A percentile compares a stretch with the other conserved stretches of the same genome.
These are phyloP conservation scores for Cadophora sp. DNA, from an alignment of 2,329 filamentous ascomycete genomes.

Conservation along the genomic window DNA sequence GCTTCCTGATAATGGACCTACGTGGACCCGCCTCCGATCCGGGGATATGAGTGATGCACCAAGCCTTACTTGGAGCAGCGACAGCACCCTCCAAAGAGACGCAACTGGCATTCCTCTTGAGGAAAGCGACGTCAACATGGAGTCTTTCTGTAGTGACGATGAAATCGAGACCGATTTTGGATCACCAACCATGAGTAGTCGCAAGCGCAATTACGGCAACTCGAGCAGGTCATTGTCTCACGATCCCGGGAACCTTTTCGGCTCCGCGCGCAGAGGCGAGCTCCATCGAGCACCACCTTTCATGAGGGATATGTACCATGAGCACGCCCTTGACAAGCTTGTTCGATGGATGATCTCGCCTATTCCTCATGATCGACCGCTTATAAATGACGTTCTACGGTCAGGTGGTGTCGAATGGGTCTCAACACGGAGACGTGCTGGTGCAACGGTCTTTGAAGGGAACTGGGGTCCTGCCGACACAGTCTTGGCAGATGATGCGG, in stretches of 20 bases:
- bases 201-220: conserved; percentile 40
- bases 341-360: conserved; percentile 86
- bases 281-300: conserved; percentile 78
- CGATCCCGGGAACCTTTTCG: conserved; percentile 45
- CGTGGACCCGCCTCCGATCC: conserved; percentile 88
- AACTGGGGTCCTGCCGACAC: conserved; percentile 85
- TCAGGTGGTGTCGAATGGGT: conserved; percentile 83
- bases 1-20: conserved; percentile 89
- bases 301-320: conserved; percentile 80
- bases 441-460: conserved; percentile 95
- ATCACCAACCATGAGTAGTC: conserved; percentile 43
- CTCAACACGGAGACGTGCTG: conserved; percentile 75
- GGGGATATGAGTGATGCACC: conserved; percentile 91
- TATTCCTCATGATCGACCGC: conserved; percentile 77
- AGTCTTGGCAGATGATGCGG: conserved; percentile 46
- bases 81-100: conserved; percentile 75
- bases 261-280: conserved; percentile 57
- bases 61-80: conserved; percentile 81
- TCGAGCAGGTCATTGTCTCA: conserved; percentile 43
- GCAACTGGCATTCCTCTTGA: conserved; percentile 71
- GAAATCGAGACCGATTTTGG: conserved; percentile 47
- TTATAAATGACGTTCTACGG: conserved; percentile 74
- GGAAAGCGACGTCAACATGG: conserved; percentile 42
- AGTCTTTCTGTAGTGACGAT: conserved; percentile 48
- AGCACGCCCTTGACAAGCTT: conserved; percentile 80